These are phyloP conservation scores for Hypoxylon fuscum DNA, from an alignment of 495 filamentous ascomycete species.

Conservation along the genomic window DNA sequence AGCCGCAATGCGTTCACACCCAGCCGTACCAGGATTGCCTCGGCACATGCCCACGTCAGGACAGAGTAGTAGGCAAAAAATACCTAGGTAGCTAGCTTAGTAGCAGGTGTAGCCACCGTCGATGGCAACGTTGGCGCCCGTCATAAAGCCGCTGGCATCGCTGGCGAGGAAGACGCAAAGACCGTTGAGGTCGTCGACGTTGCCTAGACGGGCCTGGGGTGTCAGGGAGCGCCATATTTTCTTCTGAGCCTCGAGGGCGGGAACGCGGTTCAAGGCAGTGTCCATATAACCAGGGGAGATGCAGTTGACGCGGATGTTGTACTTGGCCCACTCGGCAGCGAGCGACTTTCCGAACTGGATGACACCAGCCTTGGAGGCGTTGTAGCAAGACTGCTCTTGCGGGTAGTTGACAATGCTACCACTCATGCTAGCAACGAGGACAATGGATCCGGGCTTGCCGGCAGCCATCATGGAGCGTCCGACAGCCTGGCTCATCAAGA, in stretches of 20 bases:
- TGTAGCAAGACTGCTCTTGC: constrained; percentile 81
- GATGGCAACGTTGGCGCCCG: constrained; percentile 78
- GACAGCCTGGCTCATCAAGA: constrained; percentile 71
- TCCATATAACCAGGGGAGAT: constrained; percentile 87
- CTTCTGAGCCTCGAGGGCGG: constrained; percentile 78
- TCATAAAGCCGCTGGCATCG: constrained; percentile 79
- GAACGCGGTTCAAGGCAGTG: constrained; percentile 76
- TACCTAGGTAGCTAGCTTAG: constrained; percentile 41
- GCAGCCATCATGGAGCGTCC: constrained; percentile 72
- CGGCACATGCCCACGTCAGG: constrained; percentile 12
- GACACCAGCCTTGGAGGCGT: constrained; percentile 81
- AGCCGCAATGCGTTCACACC: constrained; percentile 19
- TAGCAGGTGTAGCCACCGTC: constrained; percentile 69
- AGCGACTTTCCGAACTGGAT: constrained; percentile 79
- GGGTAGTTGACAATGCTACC: constrained; percentile 82
- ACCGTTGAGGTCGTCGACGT: constrained; percentile 79
- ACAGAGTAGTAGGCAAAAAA: constrained; percentile 14
- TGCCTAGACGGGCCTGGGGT: constrained; percentile 76
- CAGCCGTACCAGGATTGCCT: constrained; percentile 7
- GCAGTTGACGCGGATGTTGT: constrained; percentile 78
- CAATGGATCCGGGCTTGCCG: constrained; percentile 72
- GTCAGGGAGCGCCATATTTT: constrained; percentile 80
- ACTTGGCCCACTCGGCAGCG: constrained; percentile 81
- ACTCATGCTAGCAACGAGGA: constrained; percentile 81
- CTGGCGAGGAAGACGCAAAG: constrained; percentile 81